Conservation (phyloP, 306 rosid species). For the Prunus padus region DNA sequence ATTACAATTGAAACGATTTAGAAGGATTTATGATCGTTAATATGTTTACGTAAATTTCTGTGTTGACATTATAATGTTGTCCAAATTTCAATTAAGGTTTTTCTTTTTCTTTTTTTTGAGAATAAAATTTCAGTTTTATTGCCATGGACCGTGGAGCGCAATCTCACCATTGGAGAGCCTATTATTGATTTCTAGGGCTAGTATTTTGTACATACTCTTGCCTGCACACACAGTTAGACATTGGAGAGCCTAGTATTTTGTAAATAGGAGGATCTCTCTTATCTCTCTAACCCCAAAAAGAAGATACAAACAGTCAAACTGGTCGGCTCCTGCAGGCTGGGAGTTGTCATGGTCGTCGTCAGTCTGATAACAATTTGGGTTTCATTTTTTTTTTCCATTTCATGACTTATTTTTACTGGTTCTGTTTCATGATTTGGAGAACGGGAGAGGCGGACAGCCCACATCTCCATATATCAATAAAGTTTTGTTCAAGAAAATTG, state of each 20-base stretch:
- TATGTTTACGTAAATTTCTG: too few relatives aligned
- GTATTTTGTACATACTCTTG: too few relatives aligned
- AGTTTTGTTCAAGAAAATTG: conserved; percentile 13
- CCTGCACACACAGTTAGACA: too few relatives aligned
- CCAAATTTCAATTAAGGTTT: too few relatives aligned
- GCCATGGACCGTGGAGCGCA: conserved; percentile 92
- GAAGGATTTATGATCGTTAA: neutral
- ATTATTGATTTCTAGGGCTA: too few relatives aligned
- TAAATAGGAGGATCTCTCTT: neutral
- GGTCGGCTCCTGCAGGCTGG: neutral
- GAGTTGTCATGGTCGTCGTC: neutral
- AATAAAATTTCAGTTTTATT: conserved; percentile 8
- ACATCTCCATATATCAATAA: conserved; percentile 37
- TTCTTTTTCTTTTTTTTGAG: too few relatives aligned
- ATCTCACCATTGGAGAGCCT: conserved; percentile 68
- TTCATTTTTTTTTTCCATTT: neutral
- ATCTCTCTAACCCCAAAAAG: neutral
- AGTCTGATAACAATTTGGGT: neutral
- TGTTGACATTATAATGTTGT: too few relatives aligned
- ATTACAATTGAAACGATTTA: neutral
- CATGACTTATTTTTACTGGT: neutral
- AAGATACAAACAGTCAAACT: conserved; percentile 26
- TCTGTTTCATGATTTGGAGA: conserved; percentile 34
- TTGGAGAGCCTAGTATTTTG: conserved; percentile 68
- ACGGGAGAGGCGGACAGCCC: conserved; percentile 53